Evolutionary conservation across 495 filamentous ascomycete genomes (phyloP).

Genomic region (Hypoxylon lienhwacheense): DNA sequence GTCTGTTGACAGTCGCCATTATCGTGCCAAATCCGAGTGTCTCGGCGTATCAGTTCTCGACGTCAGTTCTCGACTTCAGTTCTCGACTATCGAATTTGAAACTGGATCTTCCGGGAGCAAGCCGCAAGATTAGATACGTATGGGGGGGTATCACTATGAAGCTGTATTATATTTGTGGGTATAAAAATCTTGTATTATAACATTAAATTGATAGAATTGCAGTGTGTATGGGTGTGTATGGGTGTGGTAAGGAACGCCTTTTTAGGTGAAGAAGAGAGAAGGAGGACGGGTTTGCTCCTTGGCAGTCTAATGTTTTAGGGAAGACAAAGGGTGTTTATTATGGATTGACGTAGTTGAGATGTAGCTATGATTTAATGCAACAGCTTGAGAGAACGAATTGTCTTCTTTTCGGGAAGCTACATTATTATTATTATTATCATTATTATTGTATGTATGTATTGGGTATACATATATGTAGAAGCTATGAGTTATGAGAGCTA

Average conservation of each 20-base stretch:
- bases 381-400: conserved; percentile 1
- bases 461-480: too few species aligned
- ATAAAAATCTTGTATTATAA: conserved; percentile 11
- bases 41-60: conserved; percentile 13
- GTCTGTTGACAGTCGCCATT: conserved; percentile 62
- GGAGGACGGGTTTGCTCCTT: neutral
- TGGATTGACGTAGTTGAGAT: conserved; percentile 29
- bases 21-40: neutral
- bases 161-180: conserved; percentile 18
- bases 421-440: too few species aligned
- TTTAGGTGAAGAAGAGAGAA: neutral
- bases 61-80: conserved; percentile 3
- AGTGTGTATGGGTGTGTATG: too few species aligned
- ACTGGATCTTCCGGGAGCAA: too few species aligned
- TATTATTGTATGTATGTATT: too few species aligned
- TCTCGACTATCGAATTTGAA: too few species aligned
- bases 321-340: conserved; percentile 25
- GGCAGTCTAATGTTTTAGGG: neutral
- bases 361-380: conserved; percentile 28
- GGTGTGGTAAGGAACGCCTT: too few species aligned
- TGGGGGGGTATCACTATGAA: conserved; percentile 2
- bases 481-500: too few species aligned
- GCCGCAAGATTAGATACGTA: too few species aligned
- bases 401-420: too few species aligned
- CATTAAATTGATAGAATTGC: conserved; percentile 7